phyloP scores from a whole-genome alignment of 768 basidiomycete genomes.

The Hypsizygus marmoreus region DNA sequence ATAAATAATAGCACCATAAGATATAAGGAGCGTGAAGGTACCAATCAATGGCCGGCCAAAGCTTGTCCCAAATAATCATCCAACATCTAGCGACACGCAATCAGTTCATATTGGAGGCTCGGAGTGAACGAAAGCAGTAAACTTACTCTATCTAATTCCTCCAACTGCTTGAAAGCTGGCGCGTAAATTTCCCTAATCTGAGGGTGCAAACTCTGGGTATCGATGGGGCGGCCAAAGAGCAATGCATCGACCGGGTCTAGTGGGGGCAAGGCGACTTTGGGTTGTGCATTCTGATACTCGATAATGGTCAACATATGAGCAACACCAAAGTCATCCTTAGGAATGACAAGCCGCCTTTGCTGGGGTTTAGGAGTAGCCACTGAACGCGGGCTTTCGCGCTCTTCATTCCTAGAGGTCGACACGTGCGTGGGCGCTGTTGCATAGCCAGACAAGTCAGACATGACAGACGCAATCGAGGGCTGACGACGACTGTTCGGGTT shows the following conservation, averaged over 20 bases:
- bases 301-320: conserved; percentile 87
- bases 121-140: not conserved
- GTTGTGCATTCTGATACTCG: conserved; percentile 57
- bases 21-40: not conserved
- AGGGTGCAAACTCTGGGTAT: conserved; percentile 68
- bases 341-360: conserved; percentile 50
- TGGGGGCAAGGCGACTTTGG: conserved; percentile 30
- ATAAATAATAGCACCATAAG: not conserved
- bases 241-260: conserved; percentile 71
- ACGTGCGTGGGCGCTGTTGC: conserved; percentile 36
- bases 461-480: conserved; percentile 73
- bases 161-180: conserved; percentile 68
- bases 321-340: conserved; percentile 86
- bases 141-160: conserved; percentile 77
- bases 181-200: conserved; percentile 71
- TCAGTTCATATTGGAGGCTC: conserved; percentile 1
- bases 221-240: conserved; percentile 67
- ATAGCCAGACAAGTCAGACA: conserved; percentile 64
- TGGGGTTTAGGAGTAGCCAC: conserved; percentile 35
- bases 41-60: conserved; percentile 8
- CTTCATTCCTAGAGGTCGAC: conserved; percentile 22
- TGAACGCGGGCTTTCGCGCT: conserved; percentile 24
- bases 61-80: conserved; percentile 19
- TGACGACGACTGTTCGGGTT: conserved; percentile 56
- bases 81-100: conserved; percentile 9